Evolutionary conservation across 306 rosid genomes (phyloP).

Genomic region (Cicer pinnatifidum): DNA sequence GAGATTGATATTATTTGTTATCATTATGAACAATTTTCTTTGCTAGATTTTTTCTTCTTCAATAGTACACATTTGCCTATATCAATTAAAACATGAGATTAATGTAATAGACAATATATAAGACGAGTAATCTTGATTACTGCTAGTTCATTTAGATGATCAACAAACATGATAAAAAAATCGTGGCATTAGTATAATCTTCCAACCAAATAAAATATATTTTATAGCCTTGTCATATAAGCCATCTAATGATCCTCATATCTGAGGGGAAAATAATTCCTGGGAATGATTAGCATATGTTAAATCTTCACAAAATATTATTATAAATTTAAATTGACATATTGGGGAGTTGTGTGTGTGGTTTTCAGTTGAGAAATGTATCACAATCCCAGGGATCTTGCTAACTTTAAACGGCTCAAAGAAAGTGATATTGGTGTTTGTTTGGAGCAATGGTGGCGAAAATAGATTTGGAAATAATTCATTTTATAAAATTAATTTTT

Average conservation of each 20-base stretch:
- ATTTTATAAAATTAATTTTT: not conserved
- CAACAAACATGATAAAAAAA: not conserved
- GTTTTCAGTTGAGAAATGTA: not conserved
- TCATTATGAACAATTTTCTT: constrained; percentile 26
- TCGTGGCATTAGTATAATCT: not conserved
- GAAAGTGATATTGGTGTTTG: too few relatives aligned
- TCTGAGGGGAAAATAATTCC: not conserved
- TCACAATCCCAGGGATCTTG: not conserved
- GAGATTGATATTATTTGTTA: not conserved
- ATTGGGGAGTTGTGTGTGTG: not conserved
- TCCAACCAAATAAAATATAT: constrained; percentile 3
- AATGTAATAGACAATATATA: not conserved
- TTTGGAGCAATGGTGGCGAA: too few relatives aligned
- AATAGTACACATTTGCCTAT: constrained; percentile 6
- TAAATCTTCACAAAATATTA: not conserved
- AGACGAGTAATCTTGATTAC: constrained; percentile 7
- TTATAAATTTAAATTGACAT: not conserved
- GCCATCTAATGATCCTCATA: constrained; percentile 14
- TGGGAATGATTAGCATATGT: not conserved
- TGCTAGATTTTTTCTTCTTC: not conserved
- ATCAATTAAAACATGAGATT: constrained; percentile 27
- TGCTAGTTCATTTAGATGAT: constrained; percentile 2
- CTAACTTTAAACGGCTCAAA: constrained; percentile 2
- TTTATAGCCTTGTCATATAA: not conserved
- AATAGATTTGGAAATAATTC: too few relatives aligned